phyloP scores from a whole-genome alignment of 768 basidiomycete species.

The Crepidotus variabilis region DNA sequence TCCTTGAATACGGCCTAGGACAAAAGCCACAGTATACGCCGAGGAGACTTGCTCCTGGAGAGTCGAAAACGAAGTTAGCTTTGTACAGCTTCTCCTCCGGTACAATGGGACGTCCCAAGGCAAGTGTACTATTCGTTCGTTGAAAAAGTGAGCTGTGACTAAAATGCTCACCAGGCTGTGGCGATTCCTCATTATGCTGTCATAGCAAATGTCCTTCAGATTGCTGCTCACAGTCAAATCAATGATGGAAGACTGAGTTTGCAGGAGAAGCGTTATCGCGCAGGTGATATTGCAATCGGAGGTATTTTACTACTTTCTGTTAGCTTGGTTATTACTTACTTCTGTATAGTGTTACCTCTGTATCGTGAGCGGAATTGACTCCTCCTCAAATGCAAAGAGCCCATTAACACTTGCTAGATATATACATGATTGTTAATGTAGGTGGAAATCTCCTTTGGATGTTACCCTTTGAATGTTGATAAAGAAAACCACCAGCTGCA shows the following conservation, averaged over 20 bases:
- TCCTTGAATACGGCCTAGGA: conserved; percentile 47
- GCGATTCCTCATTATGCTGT: conserved; percentile 57
- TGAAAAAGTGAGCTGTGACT: neutral
- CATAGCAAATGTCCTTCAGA: conserved; percentile 61
- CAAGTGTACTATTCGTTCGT: conserved; percentile 12
- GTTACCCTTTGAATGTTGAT: neutral
- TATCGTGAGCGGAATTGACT: conserved; percentile 43
- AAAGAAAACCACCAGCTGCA: conserved; percentile 40
- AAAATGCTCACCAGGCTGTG: conserved; percentile 38
- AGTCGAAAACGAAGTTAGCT: conserved; percentile 67
- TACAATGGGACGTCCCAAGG: conserved; percentile 75
- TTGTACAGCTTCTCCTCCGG: conserved; percentile 71
- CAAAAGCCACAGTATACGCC: conserved; percentile 41
- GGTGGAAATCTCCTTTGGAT: conserved; percentile 10
- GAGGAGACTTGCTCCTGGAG: conserved; percentile 47
- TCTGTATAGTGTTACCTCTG: conserved; percentile 48
- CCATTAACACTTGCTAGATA: conserved; percentile 33
- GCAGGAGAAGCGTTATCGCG: conserved; percentile 49
- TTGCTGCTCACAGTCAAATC: conserved; percentile 49
- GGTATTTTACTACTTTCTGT: conserved; percentile 28
- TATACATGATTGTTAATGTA: conserved; percentile 64
- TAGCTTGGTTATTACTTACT: neutral
- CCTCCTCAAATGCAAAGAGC: neutral
- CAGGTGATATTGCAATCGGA: conserved; percentile 58
- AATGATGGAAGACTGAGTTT: conserved; percentile 39